These are phyloP conservation scores for Solanum tarijense DNA, from an alignment of 257 asterid genomes.

Conservation along the genomic window DNA sequence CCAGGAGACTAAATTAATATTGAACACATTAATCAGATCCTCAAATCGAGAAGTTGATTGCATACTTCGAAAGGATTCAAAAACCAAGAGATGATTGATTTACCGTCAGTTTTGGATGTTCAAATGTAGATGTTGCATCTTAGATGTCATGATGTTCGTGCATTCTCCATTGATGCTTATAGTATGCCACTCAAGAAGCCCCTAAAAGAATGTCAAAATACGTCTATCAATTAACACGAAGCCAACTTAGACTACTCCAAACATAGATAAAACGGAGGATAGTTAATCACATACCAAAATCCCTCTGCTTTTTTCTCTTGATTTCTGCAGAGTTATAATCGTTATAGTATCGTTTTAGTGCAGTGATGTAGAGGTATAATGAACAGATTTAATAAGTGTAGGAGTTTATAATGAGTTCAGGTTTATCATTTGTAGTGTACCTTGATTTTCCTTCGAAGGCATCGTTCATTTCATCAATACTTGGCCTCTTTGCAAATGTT, in stretches of 20 bases:
- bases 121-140: background rate
- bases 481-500: slow-evolving; percentile 56
- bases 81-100: background rate
- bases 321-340: slow-evolving; percentile 32
- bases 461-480: slow-evolving; percentile 70
- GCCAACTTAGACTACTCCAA: background rate
- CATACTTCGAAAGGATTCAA: background rate
- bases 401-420: background rate
- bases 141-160: background rate
- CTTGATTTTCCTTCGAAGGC: slow-evolving; percentile 79
- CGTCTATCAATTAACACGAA: slow-evolving; percentile 2
- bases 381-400: background rate
- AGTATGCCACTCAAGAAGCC: slow-evolving; percentile 60
- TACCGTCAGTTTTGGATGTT: background rate
- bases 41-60: background rate
- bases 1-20: background rate
- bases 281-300: slow-evolving; percentile 46
- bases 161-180: slow-evolving; percentile 11
- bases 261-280: slow-evolving; percentile 2
- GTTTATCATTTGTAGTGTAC: slow-evolving; percentile 20
- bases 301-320: slow-evolving; percentile 49
- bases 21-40: background rate
- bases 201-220: slow-evolving; percentile 26
- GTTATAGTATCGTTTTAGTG: background rate
- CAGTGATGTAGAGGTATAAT: background rate